Percentiles rank a stretch among this genome's conserved stretches.
Evolutionary conservation across 345 rosid genomes (phyloP).

Genomic region (Brassica cretica): DNA sequence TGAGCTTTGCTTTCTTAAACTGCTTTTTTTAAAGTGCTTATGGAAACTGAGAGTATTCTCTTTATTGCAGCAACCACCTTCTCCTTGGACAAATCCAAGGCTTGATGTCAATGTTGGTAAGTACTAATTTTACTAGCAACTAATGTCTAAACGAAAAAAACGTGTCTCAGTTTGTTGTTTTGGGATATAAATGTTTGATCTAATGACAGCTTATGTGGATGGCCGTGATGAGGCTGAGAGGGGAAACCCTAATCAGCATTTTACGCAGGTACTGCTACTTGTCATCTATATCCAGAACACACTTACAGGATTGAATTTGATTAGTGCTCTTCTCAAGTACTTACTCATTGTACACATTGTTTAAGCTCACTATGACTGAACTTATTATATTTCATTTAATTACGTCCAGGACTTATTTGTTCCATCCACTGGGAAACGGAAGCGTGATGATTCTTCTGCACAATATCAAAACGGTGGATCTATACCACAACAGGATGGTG

Average conservation of each 20-base stretch:
- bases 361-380: not conserved
- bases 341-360: slow-evolving; percentile 3
- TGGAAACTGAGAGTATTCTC: slow-evolving; percentile 5
- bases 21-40: not conserved
- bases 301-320: not conserved
- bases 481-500: slow-evolving; percentile 98
- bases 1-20: slow-evolving; percentile 29
- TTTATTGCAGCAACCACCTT: slow-evolving; percentile 72
- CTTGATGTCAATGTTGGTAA: slow-evolving; percentile 97
- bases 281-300: not conserved
- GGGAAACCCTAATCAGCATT: slow-evolving; percentile 67
- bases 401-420: slow-evolving; percentile 80
- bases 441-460: slow-evolving; percentile 77
- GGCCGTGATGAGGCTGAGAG: slow-evolving; percentile 89
- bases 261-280: slow-evolving; percentile 61
- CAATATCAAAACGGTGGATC: slow-evolving; percentile 82
- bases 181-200: slow-evolving; percentile 23
- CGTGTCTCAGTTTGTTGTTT: slow-evolving; percentile 25
- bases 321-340: slow-evolving; percentile 11
- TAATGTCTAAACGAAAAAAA: not conserved
- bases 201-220: slow-evolving; percentile 78
- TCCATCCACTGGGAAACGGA: slow-evolving; percentile 77
- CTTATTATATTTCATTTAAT: slow-evolving; percentile 28
- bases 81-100: slow-evolving; percentile 86
- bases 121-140: slow-evolving; percentile 35